Conservation (phyloP, 23 red algal genomes). For the Gracilaria domingensis region DNA sequence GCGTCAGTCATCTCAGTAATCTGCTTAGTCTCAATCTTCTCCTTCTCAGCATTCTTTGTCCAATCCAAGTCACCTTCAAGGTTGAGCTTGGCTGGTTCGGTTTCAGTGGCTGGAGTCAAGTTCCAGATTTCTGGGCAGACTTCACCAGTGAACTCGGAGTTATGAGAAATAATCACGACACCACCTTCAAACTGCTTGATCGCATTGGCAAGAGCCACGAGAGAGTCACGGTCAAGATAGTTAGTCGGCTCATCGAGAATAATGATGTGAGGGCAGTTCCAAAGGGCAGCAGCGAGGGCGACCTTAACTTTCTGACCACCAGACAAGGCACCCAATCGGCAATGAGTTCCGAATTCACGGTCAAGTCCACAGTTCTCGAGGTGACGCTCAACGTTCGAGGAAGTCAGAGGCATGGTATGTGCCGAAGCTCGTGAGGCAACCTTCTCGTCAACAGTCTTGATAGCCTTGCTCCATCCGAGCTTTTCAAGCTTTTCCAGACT, state of each 20-base stretch:
- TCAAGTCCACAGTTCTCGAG: conserved; percentile 90
- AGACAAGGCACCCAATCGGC: conserved; percentile 84
- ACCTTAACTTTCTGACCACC: conserved; percentile 98
- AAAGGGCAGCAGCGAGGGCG: conserved; percentile 85
- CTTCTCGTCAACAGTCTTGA: conserved; percentile 90
- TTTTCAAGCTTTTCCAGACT: conserved; percentile 68
- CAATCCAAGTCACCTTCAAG: conserved; percentile 87
- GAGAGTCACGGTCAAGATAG: conserved; percentile 90
- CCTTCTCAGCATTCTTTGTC: conserved; percentile 82
- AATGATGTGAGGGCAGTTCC: conserved; percentile 92
- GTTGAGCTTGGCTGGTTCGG: conserved; percentile 78
- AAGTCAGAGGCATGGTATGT: conserved; percentile 71
- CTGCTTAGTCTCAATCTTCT: conserved; percentile 82
- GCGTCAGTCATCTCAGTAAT: conserved; percentile 80
- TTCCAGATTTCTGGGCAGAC: conserved; percentile 93
- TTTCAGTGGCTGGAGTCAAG: conserved; percentile 84
- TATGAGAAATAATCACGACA: conserved; percentile 98
- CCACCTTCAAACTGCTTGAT: conserved; percentile 95
- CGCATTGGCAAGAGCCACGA: conserved; percentile 87
- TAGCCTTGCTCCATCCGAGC: conserved; percentile 76
- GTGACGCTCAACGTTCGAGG: conserved; percentile 89
- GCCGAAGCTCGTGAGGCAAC: conserved; percentile 79
- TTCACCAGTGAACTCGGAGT: conserved; percentile 80
- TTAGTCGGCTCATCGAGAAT: conserved; percentile 99
- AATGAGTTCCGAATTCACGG: conserved; percentile 89